A percentile compares a stretch with the other conserved stretches of the same genome.
phyloP scores from a whole-genome alignment of 495 filamentous ascomycete genomes.

The Aeminium ludgeri region DNA sequence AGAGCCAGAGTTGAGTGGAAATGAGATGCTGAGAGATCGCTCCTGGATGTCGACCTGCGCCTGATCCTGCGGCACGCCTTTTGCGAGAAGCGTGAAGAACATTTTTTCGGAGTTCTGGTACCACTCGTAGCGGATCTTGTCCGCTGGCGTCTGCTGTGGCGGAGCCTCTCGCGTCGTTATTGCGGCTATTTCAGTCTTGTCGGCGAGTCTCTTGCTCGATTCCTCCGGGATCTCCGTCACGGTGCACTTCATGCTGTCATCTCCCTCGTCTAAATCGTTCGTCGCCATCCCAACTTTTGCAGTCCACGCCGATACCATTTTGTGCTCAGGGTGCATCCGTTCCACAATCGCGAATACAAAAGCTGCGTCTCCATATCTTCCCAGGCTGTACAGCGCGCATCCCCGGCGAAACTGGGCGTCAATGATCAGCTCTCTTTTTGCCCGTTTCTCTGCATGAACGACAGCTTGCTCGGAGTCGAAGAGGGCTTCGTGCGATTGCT shows the following conservation, averaged over 20 bases:
- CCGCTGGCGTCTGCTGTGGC: conserved; percentile 32
- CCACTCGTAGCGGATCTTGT: conserved; percentile 64
- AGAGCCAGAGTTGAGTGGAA: conserved; percentile 41
- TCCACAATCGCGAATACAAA: conserved; percentile 53
- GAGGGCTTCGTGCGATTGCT: conserved; percentile 42
- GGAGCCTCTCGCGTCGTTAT: conserved; percentile 9
- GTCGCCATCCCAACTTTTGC: conserved; percentile 40
- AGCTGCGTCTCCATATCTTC: conserved; percentile 57
- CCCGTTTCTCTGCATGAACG: conserved; percentile 49
- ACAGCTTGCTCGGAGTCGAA: conserved; percentile 68
- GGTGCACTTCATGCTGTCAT: conserved; percentile 39
- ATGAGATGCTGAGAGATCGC: conserved; percentile 42
- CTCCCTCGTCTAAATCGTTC: conserved; percentile 31
- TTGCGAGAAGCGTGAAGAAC: conserved; percentile 53
- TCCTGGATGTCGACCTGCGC: conserved; percentile 40
- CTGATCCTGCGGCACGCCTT: conserved; percentile 50
- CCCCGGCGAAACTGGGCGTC: conserved; percentile 67
- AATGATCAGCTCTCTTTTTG: conserved; percentile 62
- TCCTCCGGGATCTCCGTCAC: conserved; percentile 49
- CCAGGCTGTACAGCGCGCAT: conserved; percentile 53
- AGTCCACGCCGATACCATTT: conserved; percentile 46
- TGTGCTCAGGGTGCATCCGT: conserved; percentile 42
- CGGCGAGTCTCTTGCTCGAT: conserved; percentile 26
- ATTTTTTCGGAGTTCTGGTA: conserved; percentile 54
- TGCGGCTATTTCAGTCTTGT: not conserved